phyloP scores from a whole-genome alignment of 2,329 filamentous ascomycete species.

The Trematosphaeria pertusa region DNA sequence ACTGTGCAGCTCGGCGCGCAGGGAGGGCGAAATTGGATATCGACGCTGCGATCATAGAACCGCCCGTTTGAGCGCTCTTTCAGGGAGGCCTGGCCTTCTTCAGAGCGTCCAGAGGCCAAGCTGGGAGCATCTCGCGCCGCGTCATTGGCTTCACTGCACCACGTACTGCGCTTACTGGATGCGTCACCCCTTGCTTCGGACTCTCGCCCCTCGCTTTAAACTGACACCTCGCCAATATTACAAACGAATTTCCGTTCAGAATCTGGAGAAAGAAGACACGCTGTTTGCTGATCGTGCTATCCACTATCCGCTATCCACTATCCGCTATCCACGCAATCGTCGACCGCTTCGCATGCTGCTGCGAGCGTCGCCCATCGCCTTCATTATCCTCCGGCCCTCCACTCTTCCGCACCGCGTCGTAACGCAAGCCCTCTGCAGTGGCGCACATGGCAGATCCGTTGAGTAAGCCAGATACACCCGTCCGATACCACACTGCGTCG shows the following conservation, averaged over 20 bases:
- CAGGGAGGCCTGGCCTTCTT: not conserved
- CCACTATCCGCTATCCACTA: not conserved
- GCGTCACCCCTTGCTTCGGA: not conserved
- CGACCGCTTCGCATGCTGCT: not conserved
- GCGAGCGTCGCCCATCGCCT: not conserved
- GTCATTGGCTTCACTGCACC: not conserved
- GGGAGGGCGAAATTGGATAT: too few species aligned
- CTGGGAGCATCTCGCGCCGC: not conserved
- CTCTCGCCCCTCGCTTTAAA: conserved; percentile 13
- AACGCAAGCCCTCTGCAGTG: not conserved
- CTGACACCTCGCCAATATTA: conserved; percentile 12
- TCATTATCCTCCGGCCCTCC: not conserved
- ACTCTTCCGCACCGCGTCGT: too few species aligned
- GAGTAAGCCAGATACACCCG: conserved; percentile 4
- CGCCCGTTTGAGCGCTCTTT: not conserved
- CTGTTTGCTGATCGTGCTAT: too few species aligned
- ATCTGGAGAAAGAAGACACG: too few species aligned
- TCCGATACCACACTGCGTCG: conserved; percentile 7
- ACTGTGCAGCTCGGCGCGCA: too few species aligned
- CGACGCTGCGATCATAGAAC: too few species aligned
- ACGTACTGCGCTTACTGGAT: conserved; percentile 2
- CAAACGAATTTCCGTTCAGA: not conserved
- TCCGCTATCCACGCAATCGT: conserved; percentile 1
- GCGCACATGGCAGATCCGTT: conserved; percentile 3
- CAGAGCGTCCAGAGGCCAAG: not conserved